Evolutionary conservation across 1,284 basidiomycete genomes (phyloP), one percentile per base, ranked within the genome.

Genomic region (Irpex rosettiformis): DNA sequence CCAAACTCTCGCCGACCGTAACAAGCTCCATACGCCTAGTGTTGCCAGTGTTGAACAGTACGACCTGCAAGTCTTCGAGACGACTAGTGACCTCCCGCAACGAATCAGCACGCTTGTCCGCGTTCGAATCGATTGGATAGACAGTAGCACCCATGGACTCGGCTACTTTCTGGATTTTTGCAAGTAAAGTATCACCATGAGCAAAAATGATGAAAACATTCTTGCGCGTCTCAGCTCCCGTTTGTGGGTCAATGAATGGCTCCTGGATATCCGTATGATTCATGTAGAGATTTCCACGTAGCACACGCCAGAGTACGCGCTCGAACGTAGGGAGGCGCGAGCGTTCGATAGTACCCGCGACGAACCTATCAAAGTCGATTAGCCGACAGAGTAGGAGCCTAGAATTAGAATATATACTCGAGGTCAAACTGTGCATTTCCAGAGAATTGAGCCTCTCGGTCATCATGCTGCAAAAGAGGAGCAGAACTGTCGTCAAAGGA

Each of bases 161-260:
- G 49, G 95, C 91, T 62, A 99, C 94, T 75, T 96, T 98, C 71
- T 96, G 93, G 70, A 99, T 98, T 83, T 99, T 99, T 66, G 92
- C 85, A 28, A 99, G 86, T 21, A 99, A 81, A 45, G 91, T 89
- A 53, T 94, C 87, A 33, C 97, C 97, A 68, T 99, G 97, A 0
- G 96, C 97, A 70, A 99, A 99, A 73, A 99, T 98, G 78, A 99
- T 97, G 79, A 99, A 99, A 47, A 99, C 97, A 66, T 98, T 96
- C 83, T 99, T 99, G 77, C 89, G 86, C 6, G 90, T 91, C 75
- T 95, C 91, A 40, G 78, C 80, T 45, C 90, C 90, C 1, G 89
- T 91, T 47, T 80, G 81, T 13, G 94, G 88, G 69, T 98, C 92
- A 59, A 95, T 82, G 69, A 99, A 98, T 1, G 94, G 91, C 67